Evolutionary conservation across 768 basidiomycete species (phyloP).

Genomic region (Suillus variegatus): DNA sequence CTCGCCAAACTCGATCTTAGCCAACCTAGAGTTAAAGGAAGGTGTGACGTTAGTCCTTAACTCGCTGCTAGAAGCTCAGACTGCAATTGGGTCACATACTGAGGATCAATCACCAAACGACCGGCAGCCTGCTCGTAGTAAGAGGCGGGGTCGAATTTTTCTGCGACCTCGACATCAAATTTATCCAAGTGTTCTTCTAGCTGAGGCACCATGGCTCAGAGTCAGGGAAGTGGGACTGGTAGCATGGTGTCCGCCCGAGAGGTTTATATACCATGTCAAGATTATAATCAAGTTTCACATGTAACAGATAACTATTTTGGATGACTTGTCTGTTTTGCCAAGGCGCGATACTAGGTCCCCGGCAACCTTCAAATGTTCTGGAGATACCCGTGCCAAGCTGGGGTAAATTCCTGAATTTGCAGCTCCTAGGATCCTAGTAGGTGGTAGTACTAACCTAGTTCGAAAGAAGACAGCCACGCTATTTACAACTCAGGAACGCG

Average conservation of each 20-base stretch:
- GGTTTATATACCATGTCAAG: not conserved
- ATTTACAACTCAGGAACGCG: too few relatives aligned
- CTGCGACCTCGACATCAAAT: not conserved
- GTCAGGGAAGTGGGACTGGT: not conserved
- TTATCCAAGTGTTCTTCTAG: not conserved
- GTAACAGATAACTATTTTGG: not conserved
- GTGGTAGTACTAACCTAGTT: too few relatives aligned
- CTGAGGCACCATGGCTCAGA: not conserved
- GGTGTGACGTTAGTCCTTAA: not conserved
- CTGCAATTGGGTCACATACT: slow-evolving; percentile 36
- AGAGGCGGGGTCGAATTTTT: slow-evolving; percentile 33
- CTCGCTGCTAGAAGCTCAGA: not conserved
- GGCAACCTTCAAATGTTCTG: not conserved
- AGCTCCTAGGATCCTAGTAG: too few relatives aligned
- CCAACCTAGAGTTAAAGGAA: slow-evolving; percentile 37
- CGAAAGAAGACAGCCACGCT: too few relatives aligned
- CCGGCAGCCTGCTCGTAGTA: slow-evolving; percentile 61
- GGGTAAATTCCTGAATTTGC: not conserved
- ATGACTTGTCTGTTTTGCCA: not conserved
- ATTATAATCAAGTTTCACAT: not conserved
- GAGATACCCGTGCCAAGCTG: not conserved
- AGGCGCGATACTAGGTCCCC: not conserved
- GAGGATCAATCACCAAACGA: slow-evolving; percentile 63
- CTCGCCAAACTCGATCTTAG: slow-evolving; percentile 51
- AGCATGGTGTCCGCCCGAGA: not conserved